Base-by-base conservation (phyloP, 2,329 filamentous ascomycete genomes). In the Epichloe festucae region DNA sequence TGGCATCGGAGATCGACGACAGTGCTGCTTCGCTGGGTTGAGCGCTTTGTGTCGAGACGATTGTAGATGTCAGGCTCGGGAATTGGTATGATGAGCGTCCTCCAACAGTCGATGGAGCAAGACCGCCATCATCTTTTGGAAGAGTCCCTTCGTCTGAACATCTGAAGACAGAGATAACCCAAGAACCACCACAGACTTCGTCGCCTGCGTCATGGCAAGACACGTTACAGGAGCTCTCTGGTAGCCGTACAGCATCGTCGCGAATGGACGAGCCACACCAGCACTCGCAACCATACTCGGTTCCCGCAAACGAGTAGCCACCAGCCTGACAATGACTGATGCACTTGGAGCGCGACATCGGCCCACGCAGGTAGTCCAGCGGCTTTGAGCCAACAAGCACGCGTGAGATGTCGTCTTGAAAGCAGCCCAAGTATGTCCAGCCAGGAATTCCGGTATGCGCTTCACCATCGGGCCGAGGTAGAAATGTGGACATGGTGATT, bases 231-330 rank as follows among this genome's bases (percentile, higher is more conserved):
- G 55, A 58, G 4, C 46, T 54, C 23, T 62, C 59, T 3, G 61
- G 60, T 15, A 63, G 49, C 36, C 56, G 53, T 19, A 60, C 50
- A 3, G 57, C 56, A 46, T 60, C 56, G 46, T 56, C 55, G 4
- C 54, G 59, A 36, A 64, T 59, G 3, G 53, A 53, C 11, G 57
- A 56, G 36, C 68, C 72, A 55, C 75, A 81, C 66, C 72, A 80
- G 60, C 77, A 80, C 57, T 79, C 72, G 19, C 63, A 60, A 7
- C 65, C 66, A 54, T 72, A 73, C 58, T 79, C 74, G 0, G 76
- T 65, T 5, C 76, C 76, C 5, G 75, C 75, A 53, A 73, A 70
- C 2, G 56, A 54, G 56, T 68, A 73, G 4, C 68, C 68, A 11
- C 63, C 62, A 14, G 56, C 57, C 3, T 59, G 58, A 62, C 77